Conservation (phyloP, 2,329 filamentous ascomycete species). For the Cladosporium sp. region DNA sequence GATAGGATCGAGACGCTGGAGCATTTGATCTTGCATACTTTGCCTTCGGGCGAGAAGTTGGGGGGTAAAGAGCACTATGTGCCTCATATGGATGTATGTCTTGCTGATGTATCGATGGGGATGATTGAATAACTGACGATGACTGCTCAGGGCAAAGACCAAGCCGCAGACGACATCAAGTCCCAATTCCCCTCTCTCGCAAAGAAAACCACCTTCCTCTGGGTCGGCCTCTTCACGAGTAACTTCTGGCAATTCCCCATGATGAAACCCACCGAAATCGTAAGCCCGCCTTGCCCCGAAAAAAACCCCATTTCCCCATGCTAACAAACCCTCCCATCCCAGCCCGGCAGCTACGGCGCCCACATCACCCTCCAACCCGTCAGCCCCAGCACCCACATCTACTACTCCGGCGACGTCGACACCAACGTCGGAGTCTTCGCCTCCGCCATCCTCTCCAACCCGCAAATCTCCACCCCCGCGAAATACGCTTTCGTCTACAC, state of each 20-base stretch:
- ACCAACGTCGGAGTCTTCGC: slow-evolving; percentile 24
- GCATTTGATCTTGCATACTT: slow-evolving; percentile 26
- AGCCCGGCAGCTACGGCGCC: slow-evolving; percentile 17
- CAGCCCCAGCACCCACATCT: slow-evolving; percentile 17
- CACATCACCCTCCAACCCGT: slow-evolving; percentile 23
- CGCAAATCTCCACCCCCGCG: slow-evolving; percentile 18
- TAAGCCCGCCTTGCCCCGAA: background rate
- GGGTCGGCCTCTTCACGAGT: slow-evolving; percentile 26
- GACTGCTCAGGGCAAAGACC: slow-evolving; percentile 24
- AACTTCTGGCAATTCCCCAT: slow-evolving; percentile 24
- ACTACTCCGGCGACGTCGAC: slow-evolving; percentile 22
- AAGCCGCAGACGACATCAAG: slow-evolving; percentile 27
- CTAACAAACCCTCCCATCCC: background rate
- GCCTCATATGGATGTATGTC: slow-evolving; percentile 17
- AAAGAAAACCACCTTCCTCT: slow-evolving; percentile 29
- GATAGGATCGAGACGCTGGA: slow-evolving; percentile 16
- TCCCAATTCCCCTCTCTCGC: slow-evolving; percentile 24
- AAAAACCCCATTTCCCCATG: too few species aligned
- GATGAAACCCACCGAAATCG: slow-evolving; percentile 22
- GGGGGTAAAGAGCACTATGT: slow-evolving; percentile 15
- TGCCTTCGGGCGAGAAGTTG: slow-evolving; percentile 22
- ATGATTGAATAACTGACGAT: background rate
- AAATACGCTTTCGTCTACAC: slow-evolving; percentile 25
- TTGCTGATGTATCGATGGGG: too few species aligned
- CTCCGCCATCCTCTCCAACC: slow-evolving; percentile 22